These are phyloP conservation scores for Eremothecium cymbalariae DNA, from an alignment of 1,139 yeast species.

Conservation along the genomic window DNA sequence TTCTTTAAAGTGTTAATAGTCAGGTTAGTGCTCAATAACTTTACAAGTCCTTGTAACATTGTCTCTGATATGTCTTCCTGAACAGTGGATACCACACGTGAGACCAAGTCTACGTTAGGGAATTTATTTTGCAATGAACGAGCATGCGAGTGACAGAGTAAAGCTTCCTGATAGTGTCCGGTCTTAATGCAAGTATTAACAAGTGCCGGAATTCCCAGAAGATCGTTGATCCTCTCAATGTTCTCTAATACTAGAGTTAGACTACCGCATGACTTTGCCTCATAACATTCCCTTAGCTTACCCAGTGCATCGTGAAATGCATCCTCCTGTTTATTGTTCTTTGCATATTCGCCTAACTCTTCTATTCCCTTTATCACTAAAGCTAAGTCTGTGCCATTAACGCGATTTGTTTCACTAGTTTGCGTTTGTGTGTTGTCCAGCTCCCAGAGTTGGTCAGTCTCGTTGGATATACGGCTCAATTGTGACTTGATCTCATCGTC, in stretches of 20 bases:
- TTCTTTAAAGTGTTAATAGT: slow-evolving; percentile 73
- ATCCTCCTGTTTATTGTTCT: slow-evolving; percentile 22
- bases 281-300: slow-evolving; percentile 18
- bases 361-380: slow-evolving; percentile 10
- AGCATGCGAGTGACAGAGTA: slow-evolving; percentile 46
- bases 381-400: slow-evolving; percentile 4
- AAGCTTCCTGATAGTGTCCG: slow-evolving; percentile 84
- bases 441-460: slow-evolving; percentile 33
- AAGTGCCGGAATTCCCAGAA: slow-evolving; percentile 74
- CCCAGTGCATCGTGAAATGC: slow-evolving; percentile 31
- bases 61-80: slow-evolving; percentile 46
- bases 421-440: slow-evolving; percentile 27
- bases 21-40: slow-evolving; percentile 63
- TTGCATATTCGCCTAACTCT: slow-evolving; percentile 14
- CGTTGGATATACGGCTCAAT: slow-evolving; percentile 26
- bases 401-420: slow-evolving; percentile 9
- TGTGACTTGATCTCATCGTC: slow-evolving; percentile 20
- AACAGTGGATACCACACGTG: slow-evolving; percentile 47
- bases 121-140: slow-evolving; percentile 61
- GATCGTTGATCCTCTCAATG: slow-evolving; percentile 65
- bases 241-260: slow-evolving; percentile 47
- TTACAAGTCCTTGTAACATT: slow-evolving; percentile 61
- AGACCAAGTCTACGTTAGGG: slow-evolving; percentile 52
- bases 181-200: slow-evolving; percentile 76
- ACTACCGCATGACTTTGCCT: slow-evolving; percentile 16